Base-by-base conservation (phyloP, 768 basidiomycete genomes). In the Lenzites betulinus region DNA sequence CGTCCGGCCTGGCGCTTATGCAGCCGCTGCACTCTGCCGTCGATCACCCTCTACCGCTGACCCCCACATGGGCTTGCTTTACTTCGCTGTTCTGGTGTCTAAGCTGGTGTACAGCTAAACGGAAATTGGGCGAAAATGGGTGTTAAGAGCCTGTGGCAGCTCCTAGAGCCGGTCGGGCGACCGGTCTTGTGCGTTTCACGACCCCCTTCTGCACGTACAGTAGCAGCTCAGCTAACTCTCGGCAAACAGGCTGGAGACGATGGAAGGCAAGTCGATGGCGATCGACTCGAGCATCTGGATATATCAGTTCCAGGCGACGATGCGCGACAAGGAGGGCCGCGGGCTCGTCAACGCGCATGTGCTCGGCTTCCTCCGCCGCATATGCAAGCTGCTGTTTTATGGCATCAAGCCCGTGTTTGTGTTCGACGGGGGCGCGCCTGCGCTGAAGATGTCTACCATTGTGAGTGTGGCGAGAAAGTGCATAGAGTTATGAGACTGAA, bases 201-300 rank as follows among this genome's bases (percentile, higher is more conserved):
- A 22, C 11, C 20, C 20, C 15, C 50, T 22, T 12, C 6, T 43
- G n/a, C n/a, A 33, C 30, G 30, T 33, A 11, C n/a, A 9, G 18
- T 22, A 7, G 11, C 6, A 41, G 16, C 53, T 59, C 26, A 33
- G 28, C 18, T 22, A 42, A 43, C 28, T 47, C 42, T 2, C 39
- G 1, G 12, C 23, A 18, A 36, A 61, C 69, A 96, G 95, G 74
- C 79, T 98, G 55, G 96, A 99, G 75, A 95, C 90, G 0, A 84
- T 95, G 71, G 95, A 95, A 69, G 95, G 94, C n/a, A 96, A 95
- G 72, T 78, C 86, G 11, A 85, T 99, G 77, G 97, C 97, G 2
- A 98, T 99, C 57, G 97, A 99, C 75, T 98, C 95, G 3, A 97
- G 94, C 66, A 98, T 99, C 64, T 99, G 97, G 97, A 87, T 99